Evolutionary conservation across 495 filamentous ascomycete species (phyloP), one percentile per base, ranked within the genome.

Genomic region (Bacidia gigantensis): DNA sequence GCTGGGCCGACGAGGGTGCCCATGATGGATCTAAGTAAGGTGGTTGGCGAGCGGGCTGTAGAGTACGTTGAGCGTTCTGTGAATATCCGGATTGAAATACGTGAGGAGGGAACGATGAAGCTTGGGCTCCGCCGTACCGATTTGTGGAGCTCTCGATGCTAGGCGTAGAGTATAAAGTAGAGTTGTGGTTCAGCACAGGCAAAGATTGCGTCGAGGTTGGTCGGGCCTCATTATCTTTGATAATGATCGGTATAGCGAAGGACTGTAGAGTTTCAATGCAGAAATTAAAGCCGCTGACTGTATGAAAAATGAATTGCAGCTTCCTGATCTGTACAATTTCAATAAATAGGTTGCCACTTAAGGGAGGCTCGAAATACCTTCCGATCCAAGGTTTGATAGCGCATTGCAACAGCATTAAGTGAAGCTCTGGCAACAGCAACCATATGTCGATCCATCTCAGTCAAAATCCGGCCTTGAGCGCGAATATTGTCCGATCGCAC

Each of bases 271-370:
- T 47, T 11, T 49, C 25, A 2, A 61, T 18, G 2, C 56, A 50
- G 23, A 26, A 26, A 11, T 56, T 54, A 23, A 47, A 59, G 12
- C 54, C 56, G 25, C 45, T 49, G 11, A 11, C 35, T 12, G 46
- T 50, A 11, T 21, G 40, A 38, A 61, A 61, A 1, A 52, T 56
- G 51, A 61, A 51, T 35, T 61, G 59, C n/a, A 54, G 47, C 49
- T 51, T 57, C 25, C 60, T 52, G 18, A 58, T 50, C 56, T 61
- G 25, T 23, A 20, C 23, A 46, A 43, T n/a, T 25, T 9, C 11
- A 44, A 18, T 44, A 7, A 12, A 14, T 21, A 32, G 23, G n/a
- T 17, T 10, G 45, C 3, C 10, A 29, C 10, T 2, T 38, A 25
- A 9, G 29, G 47, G n/a, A 32, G 12, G n/a, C 9, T 26, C 11